Evolutionary conservation across 176 grass and related monocot genomes (phyloP).

Genomic region (Oryza longistaminata): DNA sequence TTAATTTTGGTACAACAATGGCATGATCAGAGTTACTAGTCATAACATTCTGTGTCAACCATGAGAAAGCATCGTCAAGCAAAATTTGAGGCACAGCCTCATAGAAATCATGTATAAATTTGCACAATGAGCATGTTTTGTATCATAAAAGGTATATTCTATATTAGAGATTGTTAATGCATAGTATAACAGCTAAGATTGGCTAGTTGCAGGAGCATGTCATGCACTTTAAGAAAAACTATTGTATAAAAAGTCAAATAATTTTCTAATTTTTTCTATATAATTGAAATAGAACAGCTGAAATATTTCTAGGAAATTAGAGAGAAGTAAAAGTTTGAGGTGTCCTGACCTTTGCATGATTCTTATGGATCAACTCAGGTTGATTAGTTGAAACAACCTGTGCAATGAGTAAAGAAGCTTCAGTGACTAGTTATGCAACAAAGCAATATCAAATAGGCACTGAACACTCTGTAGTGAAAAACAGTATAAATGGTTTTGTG

Average conservation of each 20-base stretch:
- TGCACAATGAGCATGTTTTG: neutral
- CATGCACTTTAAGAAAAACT: neutral
- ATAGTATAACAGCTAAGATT: neutral
- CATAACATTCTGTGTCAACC: conserved; percentile 31
- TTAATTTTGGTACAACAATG: conserved; percentile 40
- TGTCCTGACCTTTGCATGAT: conserved; percentile 63
- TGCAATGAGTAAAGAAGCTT: conserved; percentile 27
- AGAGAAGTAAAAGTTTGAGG: neutral
- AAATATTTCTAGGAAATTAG: conserved; percentile 1
- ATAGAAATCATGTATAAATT: conserved; percentile 6
- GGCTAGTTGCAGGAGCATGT: neutral
- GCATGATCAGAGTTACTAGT: conserved; percentile 28
- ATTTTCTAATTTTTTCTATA: neutral
- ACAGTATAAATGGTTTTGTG: neutral
- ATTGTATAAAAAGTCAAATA: neutral
- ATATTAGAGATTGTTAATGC: neutral
- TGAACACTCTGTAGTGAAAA: neutral
- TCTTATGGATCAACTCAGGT: conserved; percentile 73
- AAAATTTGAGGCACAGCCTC: neutral
- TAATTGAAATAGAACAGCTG: neutral
- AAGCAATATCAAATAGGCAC: neutral
- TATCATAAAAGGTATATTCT: neutral
- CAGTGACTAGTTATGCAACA: neutral
- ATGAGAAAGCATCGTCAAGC: conserved; percentile 19
- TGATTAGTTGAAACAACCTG: conserved; percentile 49